These are phyloP conservation scores for Allomyces arbusculus DNA, from an alignment of 192 early-diverging fungal species.

Conservation along the genomic window DNA sequence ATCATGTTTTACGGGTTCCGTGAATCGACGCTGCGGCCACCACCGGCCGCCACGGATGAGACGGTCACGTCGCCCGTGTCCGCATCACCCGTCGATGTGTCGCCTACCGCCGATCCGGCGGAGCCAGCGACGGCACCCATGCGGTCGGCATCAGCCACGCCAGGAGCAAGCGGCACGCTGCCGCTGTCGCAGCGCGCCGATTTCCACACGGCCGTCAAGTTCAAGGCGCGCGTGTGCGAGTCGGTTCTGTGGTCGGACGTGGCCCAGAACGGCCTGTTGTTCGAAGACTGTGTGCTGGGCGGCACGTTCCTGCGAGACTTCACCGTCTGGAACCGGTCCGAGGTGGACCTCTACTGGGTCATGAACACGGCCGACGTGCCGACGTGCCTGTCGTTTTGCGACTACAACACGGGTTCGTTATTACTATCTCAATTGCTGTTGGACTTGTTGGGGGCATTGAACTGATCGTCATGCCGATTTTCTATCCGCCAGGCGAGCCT, in stretches of 20 bases:
- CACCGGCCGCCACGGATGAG: neutral
- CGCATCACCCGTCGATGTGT: neutral
- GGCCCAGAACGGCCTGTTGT: slow-evolving; percentile 71
- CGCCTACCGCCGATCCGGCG: no score
- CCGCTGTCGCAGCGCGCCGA: slow-evolving; percentile 13
- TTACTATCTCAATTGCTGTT: neutral
- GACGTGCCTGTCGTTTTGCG: slow-evolving; percentile 44
- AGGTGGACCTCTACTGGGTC: slow-evolving; percentile 78
- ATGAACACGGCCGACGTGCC: slow-evolving; percentile 49
- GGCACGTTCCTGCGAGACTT: slow-evolving; percentile 79
- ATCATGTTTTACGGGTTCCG: no score
- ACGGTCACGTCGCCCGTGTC: neutral
- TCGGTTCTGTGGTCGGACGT: slow-evolving; percentile 83
- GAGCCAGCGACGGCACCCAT: no score
- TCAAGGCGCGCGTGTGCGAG: slow-evolving; percentile 68
- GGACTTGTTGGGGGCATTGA: neutral
- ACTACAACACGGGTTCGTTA: slow-evolving; percentile 46
- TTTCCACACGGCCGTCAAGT: slow-evolving; percentile 44
- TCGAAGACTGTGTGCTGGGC: slow-evolving; percentile 85
- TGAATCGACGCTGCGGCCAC: no score
- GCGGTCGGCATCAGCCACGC: neutral
- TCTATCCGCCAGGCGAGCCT: slow-evolving; percentile 12
- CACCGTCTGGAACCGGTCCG: slow-evolving; percentile 69
- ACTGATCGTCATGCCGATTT: neutral
- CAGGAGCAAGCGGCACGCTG: neutral